Percentiles rank a stretch among this genome's conserved stretches.
Conservation (phyloP, 257 asterid genomes). For the Scutellaria barbata region DNA sequence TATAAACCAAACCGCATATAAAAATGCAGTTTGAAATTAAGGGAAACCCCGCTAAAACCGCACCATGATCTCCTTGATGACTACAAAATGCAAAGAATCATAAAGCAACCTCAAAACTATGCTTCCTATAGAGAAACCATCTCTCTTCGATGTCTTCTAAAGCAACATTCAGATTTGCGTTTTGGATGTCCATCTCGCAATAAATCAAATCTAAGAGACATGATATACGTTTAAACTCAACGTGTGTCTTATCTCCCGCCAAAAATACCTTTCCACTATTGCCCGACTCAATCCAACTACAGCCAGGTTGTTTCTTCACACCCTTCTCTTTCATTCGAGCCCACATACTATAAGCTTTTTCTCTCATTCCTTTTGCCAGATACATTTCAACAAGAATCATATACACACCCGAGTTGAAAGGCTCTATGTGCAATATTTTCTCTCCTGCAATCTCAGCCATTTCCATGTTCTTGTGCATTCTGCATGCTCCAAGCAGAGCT, state of each 20-base stretch:
- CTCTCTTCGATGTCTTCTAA: constrained; percentile 23
- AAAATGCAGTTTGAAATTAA: too few species aligned
- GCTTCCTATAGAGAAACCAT: too few species aligned
- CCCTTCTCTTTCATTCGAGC: constrained; percentile 60
- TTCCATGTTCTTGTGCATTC: constrained; percentile 56
- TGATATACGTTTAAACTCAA: constrained; percentile 47
- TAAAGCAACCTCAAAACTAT: too few species aligned
- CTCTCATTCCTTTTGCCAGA: constrained; percentile 55
- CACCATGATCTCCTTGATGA: too few species aligned
- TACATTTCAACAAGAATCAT: constrained; percentile 65
- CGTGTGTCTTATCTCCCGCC: constrained; percentile 60
- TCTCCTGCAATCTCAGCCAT: constrained; percentile 61
- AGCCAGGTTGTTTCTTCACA: constrained; percentile 72
- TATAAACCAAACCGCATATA: too few species aligned
- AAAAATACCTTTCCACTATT: constrained; percentile 58
- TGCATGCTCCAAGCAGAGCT: constrained; percentile 69
- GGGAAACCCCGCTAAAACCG: too few species aligned
- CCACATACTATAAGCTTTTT: constrained; percentile 55
- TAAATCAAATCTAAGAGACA: constrained; percentile 48
- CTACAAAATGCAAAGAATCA: too few species aligned
- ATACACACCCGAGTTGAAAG: constrained; percentile 62
- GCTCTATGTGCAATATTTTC: constrained; percentile 62
- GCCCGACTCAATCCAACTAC: constrained; percentile 73
- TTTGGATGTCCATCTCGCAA: constrained; percentile 44
- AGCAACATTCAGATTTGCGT: neutral